Evolutionary conservation across 441 rosid species (phyloP), one percentile per base, ranked within the genome.

Genomic region (Syzygium malaccense): DNA sequence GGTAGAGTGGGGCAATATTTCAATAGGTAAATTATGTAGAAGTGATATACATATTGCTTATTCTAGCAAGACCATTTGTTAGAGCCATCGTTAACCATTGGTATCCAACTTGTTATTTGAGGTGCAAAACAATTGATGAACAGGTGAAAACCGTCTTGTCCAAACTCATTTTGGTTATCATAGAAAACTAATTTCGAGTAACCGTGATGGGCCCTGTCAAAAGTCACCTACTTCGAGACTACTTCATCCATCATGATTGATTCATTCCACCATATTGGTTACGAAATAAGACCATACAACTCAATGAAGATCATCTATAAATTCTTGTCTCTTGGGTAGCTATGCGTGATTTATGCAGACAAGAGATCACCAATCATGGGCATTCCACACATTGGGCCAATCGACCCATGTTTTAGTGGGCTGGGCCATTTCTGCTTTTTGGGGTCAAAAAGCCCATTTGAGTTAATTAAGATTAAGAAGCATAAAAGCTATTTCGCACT

Each of bases 41-140:
- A 68, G 5, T 0, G 0, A 41, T 10, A 10, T 5, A 14, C 5
- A 1, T 0, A 5, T 68, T 33, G 80, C 8, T 68, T 68, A 68
- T 33, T 33, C 15, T 33, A 68, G 49, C 26, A 19, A 19, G 37
- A 68, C 7, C 49, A 33, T 14, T 14, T 48, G 0, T 19, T 7
- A 68, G 26, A 68, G 49, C 0, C 13, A 33, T 37, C 0, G 0
- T 33, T 1, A 68, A 68, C 2, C 4, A 2, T 33, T 0, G 8
- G 14, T 26, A 26, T 4, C n/a, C 62, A 58, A 25, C 64, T 58
- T 57, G 62, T 33, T 18, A 68, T 33, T 0, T 15, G 2, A 68
- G 79, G 14, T 2, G 25, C 14, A 33, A 26, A 9, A 20, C 26
- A 9, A 68, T 33, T 14, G 13, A 68, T 68, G 78, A 25, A 0